phyloP scores from a whole-genome alignment of 805 yeast species.

The Schwanniomyces polymorphus region DNA sequence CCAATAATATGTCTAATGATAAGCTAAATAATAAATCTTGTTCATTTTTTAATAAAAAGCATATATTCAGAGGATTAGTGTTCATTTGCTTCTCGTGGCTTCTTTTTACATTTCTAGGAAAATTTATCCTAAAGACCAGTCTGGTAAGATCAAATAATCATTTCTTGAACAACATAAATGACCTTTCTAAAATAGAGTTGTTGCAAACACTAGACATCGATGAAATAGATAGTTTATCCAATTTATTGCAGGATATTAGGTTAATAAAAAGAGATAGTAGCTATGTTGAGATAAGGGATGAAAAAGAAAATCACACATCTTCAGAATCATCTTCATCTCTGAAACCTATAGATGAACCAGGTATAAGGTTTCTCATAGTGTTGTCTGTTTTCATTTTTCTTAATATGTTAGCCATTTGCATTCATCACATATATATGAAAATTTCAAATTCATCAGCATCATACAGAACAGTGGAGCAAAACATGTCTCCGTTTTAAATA shows the following conservation, averaged over 20 bases:
- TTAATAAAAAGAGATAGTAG: not conserved
- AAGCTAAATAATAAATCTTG: not conserved
- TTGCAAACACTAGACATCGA: not conserved
- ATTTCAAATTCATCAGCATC: conserved; percentile 25
- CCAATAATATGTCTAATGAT: not conserved
- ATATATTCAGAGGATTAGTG: not conserved
- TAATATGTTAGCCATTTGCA: conserved; percentile 34
- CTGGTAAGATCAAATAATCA: not conserved
- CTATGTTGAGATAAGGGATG: not conserved
- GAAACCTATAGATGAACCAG: conserved; percentile 17
- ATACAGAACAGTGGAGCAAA: conserved; percentile 36
- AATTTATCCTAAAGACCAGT: not conserved
- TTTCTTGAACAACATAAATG: not conserved
- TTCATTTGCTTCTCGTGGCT: not conserved
- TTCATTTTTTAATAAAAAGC: not conserved
- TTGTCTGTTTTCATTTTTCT: conserved; percentile 33
- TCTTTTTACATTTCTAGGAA: not conserved
- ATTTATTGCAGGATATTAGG: not conserved
- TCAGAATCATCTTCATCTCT: not conserved
- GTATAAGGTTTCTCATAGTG: conserved; percentile 32
- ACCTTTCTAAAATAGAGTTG: not conserved
- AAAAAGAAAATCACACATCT: not conserved
- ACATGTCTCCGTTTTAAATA: conserved; percentile 31
- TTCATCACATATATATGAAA: conserved; percentile 38
- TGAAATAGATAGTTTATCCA: not conserved